Base-by-base conservation (phyloP, 805 yeast species). In the Schizosaccharomyces octosporus region DNA sequence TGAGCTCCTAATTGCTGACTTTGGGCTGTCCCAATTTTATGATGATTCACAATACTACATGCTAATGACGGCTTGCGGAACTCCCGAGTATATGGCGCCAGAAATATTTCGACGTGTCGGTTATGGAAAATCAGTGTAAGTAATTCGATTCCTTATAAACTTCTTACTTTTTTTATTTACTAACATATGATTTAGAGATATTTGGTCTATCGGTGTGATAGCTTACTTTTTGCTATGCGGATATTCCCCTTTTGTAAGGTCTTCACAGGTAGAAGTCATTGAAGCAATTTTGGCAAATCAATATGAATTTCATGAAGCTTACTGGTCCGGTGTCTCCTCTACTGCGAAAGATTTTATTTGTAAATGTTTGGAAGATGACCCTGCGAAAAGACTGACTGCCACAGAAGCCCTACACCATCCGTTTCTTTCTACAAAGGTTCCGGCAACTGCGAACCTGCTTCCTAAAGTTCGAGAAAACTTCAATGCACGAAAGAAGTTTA, bases 171-270 rank as follows among this genome's bases (percentile, higher is more conserved):
- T 41, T n/a, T n/a, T 19, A 29, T 24, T 36, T 17, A 29, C 57
- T 27, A n/a, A 45, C 21, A 9, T 32, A 19, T 17, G 4, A 24
- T 45, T 17, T 54, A 64, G 66, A 6, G 90, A 84, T 67, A 74
- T 84, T 41, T 84, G 90, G 90, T 84, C 89, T 0, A 73, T 84
- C 32, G 90, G 89, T 1, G 87, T 84, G 2, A 72, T 83, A 42
- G 76, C 83, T 1, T 84, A 83, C 68, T 83, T 84, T 66, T 77
- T 83, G 77, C 75, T 82, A 17, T 77, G 84, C 64, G 89, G 89
- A 1, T 84, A 83, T 67, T 79, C 84, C 71, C 90, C 90, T 0
- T 84, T 84, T 69, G 89, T 84, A 66, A 80, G 88, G 64, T 88
- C 83, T 61, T 77, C 80, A 5, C 82, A 82, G 48, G 77, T 76